Evolutionary conservation across 805 yeast species (phyloP).

Genomic region (Monosporozyma servazzii): DNA sequence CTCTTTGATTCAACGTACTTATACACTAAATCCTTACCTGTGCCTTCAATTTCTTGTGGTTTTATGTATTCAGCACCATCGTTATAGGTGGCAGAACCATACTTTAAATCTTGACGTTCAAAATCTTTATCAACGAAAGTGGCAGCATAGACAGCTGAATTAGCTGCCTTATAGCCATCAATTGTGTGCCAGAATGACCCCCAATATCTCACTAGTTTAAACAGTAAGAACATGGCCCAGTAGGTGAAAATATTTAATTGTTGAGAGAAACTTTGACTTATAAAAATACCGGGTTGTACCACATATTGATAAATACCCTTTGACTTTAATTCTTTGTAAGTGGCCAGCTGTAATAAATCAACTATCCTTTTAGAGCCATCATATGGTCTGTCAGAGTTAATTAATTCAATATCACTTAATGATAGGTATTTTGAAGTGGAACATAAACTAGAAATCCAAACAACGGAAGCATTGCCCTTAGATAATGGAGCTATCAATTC

Average conservation of each 20-base stretch:
- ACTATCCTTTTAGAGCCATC: conserved; percentile 87
- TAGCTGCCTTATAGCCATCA: conserved; percentile 81
- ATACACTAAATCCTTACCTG: conserved; percentile 56
- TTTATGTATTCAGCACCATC: conserved; percentile 59
- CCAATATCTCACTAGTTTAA: conserved; percentile 66
- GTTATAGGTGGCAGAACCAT: conserved; percentile 63
- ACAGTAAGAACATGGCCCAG: conserved; percentile 76
- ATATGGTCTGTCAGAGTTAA: conserved; percentile 58
- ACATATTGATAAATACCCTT: conserved; percentile 62
- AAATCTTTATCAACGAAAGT: conserved; percentile 34
- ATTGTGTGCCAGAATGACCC: conserved; percentile 90
- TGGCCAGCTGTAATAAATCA: conserved; percentile 71
- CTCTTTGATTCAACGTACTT: conserved; percentile 48
- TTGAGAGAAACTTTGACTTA: conserved; percentile 67
- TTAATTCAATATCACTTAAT: conserved; percentile 62
- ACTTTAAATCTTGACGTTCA: conserved; percentile 43
- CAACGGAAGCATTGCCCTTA: conserved; percentile 48
- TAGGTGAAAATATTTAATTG: conserved; percentile 69
- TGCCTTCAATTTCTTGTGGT: conserved; percentile 44
- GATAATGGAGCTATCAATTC: conserved; percentile 45
- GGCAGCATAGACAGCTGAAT: conserved; percentile 68
- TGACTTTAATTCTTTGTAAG: conserved; percentile 43
- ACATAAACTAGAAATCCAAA: conserved; percentile 84
- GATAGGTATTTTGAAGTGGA: conserved; percentile 66
- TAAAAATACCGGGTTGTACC: conserved; percentile 93